phyloP scores from a whole-genome alignment of 208 protist genomes.

The Leptomonas seymouri region DNA sequence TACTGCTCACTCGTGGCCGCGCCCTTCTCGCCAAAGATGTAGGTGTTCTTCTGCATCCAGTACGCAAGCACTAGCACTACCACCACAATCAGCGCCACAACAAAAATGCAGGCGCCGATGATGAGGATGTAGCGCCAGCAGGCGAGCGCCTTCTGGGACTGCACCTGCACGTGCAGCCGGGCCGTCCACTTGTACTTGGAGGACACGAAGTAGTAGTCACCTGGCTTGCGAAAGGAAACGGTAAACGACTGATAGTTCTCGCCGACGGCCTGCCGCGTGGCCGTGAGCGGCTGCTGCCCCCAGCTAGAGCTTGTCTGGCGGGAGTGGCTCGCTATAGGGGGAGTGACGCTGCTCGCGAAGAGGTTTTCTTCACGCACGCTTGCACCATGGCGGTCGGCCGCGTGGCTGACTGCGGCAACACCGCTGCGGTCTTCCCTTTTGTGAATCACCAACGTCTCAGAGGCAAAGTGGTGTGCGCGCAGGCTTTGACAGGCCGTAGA shows the following conservation, averaged over 20 bases:
- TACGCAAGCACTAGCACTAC: conserved; percentile 24
- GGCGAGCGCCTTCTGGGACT: conserved; percentile 6
- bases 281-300: conserved; percentile 23
- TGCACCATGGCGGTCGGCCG: neutral
- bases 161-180: conserved; percentile 37
- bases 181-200: conserved; percentile 24
- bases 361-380: conserved; percentile 4
- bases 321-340: conserved; percentile 7
- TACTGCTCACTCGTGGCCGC: conserved; percentile 34
- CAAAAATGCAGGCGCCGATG: no score
- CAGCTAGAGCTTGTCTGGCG: conserved; percentile 18
- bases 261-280: conserved; percentile 6
- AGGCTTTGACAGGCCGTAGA: neutral
- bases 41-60: conserved; percentile 37
- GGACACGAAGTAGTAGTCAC: conserved; percentile 44
- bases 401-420: neutral
- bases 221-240: conserved; percentile 24
- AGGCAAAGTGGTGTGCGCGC: conserved; percentile 6
- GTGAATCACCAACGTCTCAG: conserved; percentile 6
- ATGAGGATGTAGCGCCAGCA: conserved; percentile 20
- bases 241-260: conserved; percentile 29
- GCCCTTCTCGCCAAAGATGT: conserved; percentile 15
- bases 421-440: neutral
- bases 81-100: no score
- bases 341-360: conserved; percentile 8